Base-by-base conservation (phyloP, 805 yeast genomes). In the Candida lessepsii region DNA sequence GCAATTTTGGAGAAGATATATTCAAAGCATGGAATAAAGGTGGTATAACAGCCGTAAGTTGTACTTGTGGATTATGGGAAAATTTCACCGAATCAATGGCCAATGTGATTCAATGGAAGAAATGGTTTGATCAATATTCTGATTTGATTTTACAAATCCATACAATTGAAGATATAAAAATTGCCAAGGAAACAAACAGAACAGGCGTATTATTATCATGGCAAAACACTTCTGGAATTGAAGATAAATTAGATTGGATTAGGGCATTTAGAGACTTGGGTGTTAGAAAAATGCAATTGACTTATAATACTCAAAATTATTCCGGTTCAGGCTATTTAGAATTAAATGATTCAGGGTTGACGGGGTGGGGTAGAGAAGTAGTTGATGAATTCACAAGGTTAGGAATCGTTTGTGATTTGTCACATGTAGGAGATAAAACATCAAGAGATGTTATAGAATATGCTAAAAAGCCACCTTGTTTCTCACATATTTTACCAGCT, bases 161-260 rank as follows among this genome's bases (percentile, higher is more conserved):
- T 20, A 37, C 27, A n/a, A 43, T 44, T 7, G 42, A 44, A 10
- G 48, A 44, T 26, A 44, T 44, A 9, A 41, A 31, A 18, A 35
- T 21, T 15, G 48, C 48, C 25, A 44, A 44, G 29, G 27, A 28
- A 9, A 39, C 28, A 24, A 32, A 32, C 7, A 44, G 42, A 26
- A 44, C 48, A n/a, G 48, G 48, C 5, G 48, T 44, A 4, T 25
- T 44, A 11, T 41, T 44, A 30, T 44, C 48, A 10, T 44, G 48
- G 48, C 48, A 44, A 38, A 44, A 44, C 24, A 44, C 48, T 30
- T 37, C 48, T 9, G 48, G 48, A 2, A 44, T 44, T 32, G 48
- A 44, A 44, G 48, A 44, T 28, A 42, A 44, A 26, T 26, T 44
- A 9, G 48, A 45, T 7, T 44, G 42, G 26, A 35, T 44, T 15